These are phyloP conservation scores for Galerina marginata DNA, from an alignment of 768 basidiomycete species.

Conservation along the genomic window DNA sequence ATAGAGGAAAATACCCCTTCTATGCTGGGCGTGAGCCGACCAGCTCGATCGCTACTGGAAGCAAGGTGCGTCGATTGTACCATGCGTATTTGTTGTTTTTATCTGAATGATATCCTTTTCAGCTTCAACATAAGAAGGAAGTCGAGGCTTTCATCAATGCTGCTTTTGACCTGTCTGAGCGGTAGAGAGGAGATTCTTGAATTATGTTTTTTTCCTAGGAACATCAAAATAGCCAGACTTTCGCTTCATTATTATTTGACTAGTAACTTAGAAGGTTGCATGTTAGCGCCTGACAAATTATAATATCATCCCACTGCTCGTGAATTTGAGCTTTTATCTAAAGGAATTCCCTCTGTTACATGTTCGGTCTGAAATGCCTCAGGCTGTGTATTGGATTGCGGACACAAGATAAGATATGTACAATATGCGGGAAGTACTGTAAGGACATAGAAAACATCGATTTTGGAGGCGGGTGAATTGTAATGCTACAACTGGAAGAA, in stretches of 20 bases:
- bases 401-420: neutral
- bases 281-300: too few species aligned
- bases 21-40: conserved; percentile 95
- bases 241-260: too few species aligned
- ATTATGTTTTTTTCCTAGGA: neutral
- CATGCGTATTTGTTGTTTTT: neutral
- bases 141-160: conserved; percentile 73
- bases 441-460: neutral
- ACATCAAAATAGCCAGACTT: neutral
- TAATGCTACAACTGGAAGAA: too few species aligned
- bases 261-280: too few species aligned
- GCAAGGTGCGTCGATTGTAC: conserved; percentile 62
- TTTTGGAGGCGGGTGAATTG: too few species aligned
- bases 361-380: neutral
- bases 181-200: conserved; percentile 14
- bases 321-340: too few species aligned
- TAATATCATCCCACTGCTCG: too few species aligned
- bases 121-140: conserved; percentile 91
- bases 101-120: conserved; percentile 14
- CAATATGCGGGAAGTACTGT: neutral
- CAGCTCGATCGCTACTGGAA: conserved; percentile 90
- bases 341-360: neutral
- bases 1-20: conserved; percentile 87
- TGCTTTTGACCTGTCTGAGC: conserved; percentile 51
- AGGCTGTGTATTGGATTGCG: neutral